Base-by-base conservation (phyloP, 306 rosid genomes). In the Mimosa pudica region DNA sequence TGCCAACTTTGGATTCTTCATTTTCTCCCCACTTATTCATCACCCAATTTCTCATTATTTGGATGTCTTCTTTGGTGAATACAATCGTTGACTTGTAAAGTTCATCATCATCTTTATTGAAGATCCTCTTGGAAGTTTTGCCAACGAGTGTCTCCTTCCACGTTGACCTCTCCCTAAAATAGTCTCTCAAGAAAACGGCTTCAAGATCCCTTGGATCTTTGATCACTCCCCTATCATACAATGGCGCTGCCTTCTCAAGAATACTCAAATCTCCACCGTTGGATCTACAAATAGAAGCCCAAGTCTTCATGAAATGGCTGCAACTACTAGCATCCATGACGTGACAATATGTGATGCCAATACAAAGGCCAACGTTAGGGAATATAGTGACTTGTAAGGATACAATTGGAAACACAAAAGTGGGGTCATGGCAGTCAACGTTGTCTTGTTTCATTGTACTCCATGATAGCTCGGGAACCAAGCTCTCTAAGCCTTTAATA, bases 281-380 rank as follows among this genome's bases (percentile, higher is more conserved):
- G 1, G 8, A 70, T 79, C n/a, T 4, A 71, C 81, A 70, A 9
- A 85, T 41, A 48, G 48, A 75, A 58, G 84, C 70, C 88, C 86
- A 85, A 1, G 79, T 48, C 42, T 79, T 85, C 84, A 85, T 82
- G 82, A 85, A 85, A 48, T 79, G 80, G 33, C 73, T 38, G 14
- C 86, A 85, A 35, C 60, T 75, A 4, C 33, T 47, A 42, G 18
- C 86, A 68, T 82, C 88, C 71, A 85, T 85, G 8, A 72, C 71
- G 32, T 85, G 88, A 6, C 88, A 82, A 30, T 85, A 85, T 0
- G 88, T 85, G 86, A 85, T 79, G 5, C 86, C 84, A 16, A 82
- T 85, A 72, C 86, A 85, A 35, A 85, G 66, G 13, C 86, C 88
- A 0, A 4, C 38, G 61, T 76, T 76, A 0, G 82, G 80, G 52